Evolutionary conservation across 352 stramenopile species (phyloP), one percentile per base, ranked within the genome.

Genomic region (Phytopythium litorale): DNA sequence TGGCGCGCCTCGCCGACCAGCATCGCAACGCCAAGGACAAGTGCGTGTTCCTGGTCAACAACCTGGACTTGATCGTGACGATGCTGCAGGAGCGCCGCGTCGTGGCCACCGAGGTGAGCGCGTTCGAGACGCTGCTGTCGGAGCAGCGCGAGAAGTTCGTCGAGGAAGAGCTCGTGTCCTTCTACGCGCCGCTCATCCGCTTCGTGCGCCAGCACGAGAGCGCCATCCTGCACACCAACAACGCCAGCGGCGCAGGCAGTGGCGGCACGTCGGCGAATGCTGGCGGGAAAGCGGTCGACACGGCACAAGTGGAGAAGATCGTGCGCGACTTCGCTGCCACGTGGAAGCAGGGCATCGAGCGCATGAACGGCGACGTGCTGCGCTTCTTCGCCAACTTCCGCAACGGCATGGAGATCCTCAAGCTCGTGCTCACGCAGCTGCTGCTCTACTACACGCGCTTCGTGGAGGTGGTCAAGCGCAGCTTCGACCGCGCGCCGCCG

Each of bases 361-460:
- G 95, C 59, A 99, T 99, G 79, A 99, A 99, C 76, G 72, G 89
- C 56, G 97, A 99, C 75, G 91, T 99, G 35, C 90, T 99, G 67
- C 98, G 87, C 45, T 98, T 97, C 66, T 99, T 99, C 75, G 96
- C 95, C 38, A 99, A 99, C 74, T 99, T 99, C 76, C 86, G 92
- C 33, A 99, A 99, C 71, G 96, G 96, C 38, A 99, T 99, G 95
- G 97, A 99, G 65, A 98, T 99, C 70, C 83, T 99, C 35, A 99
- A 99, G 76, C 96, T 99, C 79, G 96, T 99, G 32, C 76, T 99
- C 51, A 99, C 97, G 50, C 97, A 99, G 68, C 69, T 99, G 19
- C 80, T 99, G 28, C 79, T 99, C 1, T 99, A 99, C 81, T 99
- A 99, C 79, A 99, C 97, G 57, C 84, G 97, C 6, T 99, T 99